Evolutionary conservation across 2,329 filamentous ascomycete species (phyloP), one percentile per base, ranked within the genome.

Genomic region (Penicillium sp.): DNA sequence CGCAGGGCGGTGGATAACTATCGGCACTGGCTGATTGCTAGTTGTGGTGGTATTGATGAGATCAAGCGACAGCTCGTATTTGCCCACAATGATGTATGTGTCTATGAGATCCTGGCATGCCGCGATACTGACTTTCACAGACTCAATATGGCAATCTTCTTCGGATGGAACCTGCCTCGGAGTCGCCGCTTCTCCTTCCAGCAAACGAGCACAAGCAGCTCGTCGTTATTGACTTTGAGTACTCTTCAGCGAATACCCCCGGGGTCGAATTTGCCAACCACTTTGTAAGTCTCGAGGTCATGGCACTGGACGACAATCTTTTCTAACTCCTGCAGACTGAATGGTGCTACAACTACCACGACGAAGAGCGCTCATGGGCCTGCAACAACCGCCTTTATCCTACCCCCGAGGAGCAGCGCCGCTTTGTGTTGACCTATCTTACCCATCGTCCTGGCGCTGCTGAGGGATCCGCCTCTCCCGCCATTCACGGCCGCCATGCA

Each of bases 91-190:
- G 93, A 98, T 78, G 90, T 95, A 72, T 75, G 86, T 58, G 15
- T 39, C 6, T 23, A 15, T 35, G 20, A 29, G 13, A 15, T 40
- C 39, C 25, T 6, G 4, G 9, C 44, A 6, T 39, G 24, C 6
- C 6, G 13, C 5, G 18, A n/a, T 50, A 46, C 62, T 68, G 39
- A 63, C 41, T 29, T 20, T 8, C 10, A 8, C 9, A 95, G 89
- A 95, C 93, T 4, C 93, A 98, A 83, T 97, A 98, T 64, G 93
- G 93, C 56, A 98, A 98, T 66, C 93, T 98, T 55, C 82, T 98
- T 43, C 89, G 91, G 32, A 75, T 86, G 68, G 81, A 89, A 58
- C 82, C 82, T 2, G 74, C 75, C 33, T 79, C 78, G 42, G 86
- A 90, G 60, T 96, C 91, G 0, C 93, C 92, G 0, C 80, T 97